A percentile compares a stretch with the other conserved stretches of the same genome.
These are phyloP conservation scores for Spinacia oleracea DNA, from an alignment of 179 eudicot genomes.

Conservation along the genomic window DNA sequence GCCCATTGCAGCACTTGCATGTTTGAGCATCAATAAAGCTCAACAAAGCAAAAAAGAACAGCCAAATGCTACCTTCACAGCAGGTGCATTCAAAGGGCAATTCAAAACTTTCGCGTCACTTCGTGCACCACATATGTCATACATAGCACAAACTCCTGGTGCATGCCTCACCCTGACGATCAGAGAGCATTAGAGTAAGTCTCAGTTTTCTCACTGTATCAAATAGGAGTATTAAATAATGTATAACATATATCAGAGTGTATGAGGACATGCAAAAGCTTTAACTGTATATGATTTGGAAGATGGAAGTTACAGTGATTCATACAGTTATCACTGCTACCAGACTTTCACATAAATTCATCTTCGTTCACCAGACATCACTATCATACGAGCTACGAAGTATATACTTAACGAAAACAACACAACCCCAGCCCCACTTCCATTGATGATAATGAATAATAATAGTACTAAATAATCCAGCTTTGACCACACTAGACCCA, in stretches of 20 bases:
- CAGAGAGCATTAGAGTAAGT: constrained; percentile 22
- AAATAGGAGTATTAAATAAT: neutral
- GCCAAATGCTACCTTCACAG: constrained; percentile 70
- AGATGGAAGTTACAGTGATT: neutral
- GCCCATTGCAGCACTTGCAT: neutral
- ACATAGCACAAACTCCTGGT: constrained; percentile 81
- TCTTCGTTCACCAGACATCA: neutral
- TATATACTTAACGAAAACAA: neutral
- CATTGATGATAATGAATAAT: neutral
- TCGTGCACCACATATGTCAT: constrained; percentile 85
- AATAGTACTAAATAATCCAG: neutral
- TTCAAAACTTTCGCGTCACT: constrained; percentile 82
- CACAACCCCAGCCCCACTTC: neutral
- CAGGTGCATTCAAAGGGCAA: constrained; percentile 77
- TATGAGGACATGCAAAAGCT: neutral
- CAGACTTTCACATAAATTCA: neutral
- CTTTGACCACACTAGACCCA: neutral
- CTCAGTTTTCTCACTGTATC: constrained; percentile 2
- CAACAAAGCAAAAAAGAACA: neutral
- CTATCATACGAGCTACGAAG: neutral
- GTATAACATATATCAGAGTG: neutral
- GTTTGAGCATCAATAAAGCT: constrained; percentile 10
- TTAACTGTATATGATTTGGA: neutral
- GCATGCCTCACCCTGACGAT: constrained; percentile 60
- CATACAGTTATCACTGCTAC: neutral